Evolutionary conservation across 177 flowering plant genomes (phyloP).

Genomic region (Telopea speciosissima): DNA sequence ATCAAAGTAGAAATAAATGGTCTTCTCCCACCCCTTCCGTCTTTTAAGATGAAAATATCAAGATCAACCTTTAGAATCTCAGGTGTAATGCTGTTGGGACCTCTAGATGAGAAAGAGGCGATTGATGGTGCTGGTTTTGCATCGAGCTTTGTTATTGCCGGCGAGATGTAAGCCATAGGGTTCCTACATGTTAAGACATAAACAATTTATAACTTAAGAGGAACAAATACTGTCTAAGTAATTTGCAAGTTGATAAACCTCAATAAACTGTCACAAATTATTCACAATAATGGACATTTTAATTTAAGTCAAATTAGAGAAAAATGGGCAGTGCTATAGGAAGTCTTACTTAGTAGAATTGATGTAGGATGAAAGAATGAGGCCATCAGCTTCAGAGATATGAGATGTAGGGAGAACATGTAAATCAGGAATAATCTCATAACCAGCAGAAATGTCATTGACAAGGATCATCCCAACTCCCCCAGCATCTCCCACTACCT

Average conservation of each 20-base stretch:
- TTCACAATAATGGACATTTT: no score
- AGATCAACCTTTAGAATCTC: slow-evolving; percentile 41
- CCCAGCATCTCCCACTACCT: slow-evolving; percentile 29
- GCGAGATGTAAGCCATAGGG: slow-evolving; percentile 34
- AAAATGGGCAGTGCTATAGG: no score
- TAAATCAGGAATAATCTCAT: slow-evolving; percentile 38
- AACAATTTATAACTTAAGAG: background rate
- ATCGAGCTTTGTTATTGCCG: slow-evolving; percentile 18
- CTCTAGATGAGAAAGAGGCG: slow-evolving; percentile 47
- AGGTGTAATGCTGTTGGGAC: slow-evolving; percentile 38
- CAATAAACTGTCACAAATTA: no score
- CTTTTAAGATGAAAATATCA: background rate
- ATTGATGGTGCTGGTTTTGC: slow-evolving; percentile 39
- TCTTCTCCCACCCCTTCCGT: background rate
- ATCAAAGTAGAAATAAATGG: background rate
- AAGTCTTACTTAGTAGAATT: slow-evolving; percentile 22
- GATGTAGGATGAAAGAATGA: slow-evolving; percentile 29
- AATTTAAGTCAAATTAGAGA: no score
- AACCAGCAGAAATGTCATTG: slow-evolving; percentile 34
- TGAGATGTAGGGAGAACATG: slow-evolving; percentile 60
- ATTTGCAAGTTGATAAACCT: no score
- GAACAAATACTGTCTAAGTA: background rate
- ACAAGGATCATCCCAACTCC: slow-evolving; percentile 63
- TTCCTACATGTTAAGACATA: slow-evolving; percentile 13
- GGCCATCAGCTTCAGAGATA: slow-evolving; percentile 36